phyloP scores from a whole-genome alignment of 768 basidiomycete species.

The Amanita molliuscula region DNA sequence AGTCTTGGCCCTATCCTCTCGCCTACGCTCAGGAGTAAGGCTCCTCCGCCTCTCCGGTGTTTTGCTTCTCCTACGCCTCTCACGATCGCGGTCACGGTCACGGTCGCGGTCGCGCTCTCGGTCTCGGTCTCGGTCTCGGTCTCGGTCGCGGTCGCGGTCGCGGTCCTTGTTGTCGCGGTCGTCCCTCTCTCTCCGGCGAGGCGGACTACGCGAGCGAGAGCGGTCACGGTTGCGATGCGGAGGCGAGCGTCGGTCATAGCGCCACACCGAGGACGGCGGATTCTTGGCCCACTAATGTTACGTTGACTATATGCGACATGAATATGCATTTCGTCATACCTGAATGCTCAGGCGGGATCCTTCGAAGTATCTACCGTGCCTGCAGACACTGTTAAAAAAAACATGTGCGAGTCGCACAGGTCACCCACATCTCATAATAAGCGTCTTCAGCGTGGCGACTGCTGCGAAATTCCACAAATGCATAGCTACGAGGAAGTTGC shows the following conservation, averaged over 20 bases:
- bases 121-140: slow-evolving; percentile 20
- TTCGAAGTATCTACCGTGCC: slow-evolving; percentile 29
- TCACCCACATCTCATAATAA: slow-evolving; percentile 26
- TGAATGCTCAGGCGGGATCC: slow-evolving; percentile 26
- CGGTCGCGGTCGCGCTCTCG: slow-evolving; percentile 12
- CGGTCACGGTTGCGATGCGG: slow-evolving; percentile 17
- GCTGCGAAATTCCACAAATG: slow-evolving; percentile 28
- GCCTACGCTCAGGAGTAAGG: slow-evolving; percentile 13
- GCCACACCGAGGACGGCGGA: slow-evolving; percentile 27
- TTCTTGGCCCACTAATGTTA: slow-evolving; percentile 27
- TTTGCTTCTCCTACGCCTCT: slow-evolving; percentile 16
- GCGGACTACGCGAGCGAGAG: slow-evolving; percentile 12
- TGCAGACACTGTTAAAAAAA: slow-evolving; percentile 6
- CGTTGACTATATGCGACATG: not conserved
- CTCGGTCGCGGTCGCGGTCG: slow-evolving; percentile 18
- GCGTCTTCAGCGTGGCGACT: slow-evolving; percentile 28
- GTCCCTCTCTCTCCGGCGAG: slow-evolving; percentile 15
- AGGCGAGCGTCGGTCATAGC: slow-evolving; percentile 22
- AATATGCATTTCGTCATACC: slow-evolving; percentile 11
- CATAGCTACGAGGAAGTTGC: slow-evolving; percentile 23
- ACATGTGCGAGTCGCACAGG: not conserved
- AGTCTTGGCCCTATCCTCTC: slow-evolving; percentile 11
- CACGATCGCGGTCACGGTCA: slow-evolving; percentile 16
- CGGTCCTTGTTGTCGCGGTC: slow-evolving; percentile 16
- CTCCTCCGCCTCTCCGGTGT: slow-evolving; percentile 16